Percentiles rank a stretch among this genome's conserved stretches.
Conservation (phyloP, 257 asterid genomes). For the Parsonsia alboflavescens region DNA sequence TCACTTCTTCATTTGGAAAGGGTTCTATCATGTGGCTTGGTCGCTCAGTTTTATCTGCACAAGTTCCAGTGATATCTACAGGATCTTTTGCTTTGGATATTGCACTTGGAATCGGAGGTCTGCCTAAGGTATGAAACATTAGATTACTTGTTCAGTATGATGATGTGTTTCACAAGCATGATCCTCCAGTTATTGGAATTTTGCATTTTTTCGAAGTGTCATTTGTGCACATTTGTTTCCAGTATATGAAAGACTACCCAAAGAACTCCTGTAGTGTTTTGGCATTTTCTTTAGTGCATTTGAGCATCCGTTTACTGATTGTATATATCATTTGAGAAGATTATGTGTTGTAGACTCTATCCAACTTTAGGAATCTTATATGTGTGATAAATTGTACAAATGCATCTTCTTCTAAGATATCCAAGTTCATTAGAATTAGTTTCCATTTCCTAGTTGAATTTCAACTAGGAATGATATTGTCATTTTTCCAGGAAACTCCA, state of each 20-base stretch:
- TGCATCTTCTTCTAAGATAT: not conserved
- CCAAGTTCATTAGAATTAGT: not conserved
- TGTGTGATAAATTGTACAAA: no score
- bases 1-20: constrained; percentile 72
- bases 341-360: not conserved
- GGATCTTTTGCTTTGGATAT: constrained; percentile 84
- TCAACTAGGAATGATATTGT: not conserved
- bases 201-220: not conserved
- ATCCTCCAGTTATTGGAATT: no score
- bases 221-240: not conserved
- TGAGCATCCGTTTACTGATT: not conserved
- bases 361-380: not conserved
- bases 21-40: constrained; percentile 99
- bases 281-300: not conserved
- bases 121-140: constrained; percentile 62
- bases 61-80: constrained; percentile 83
- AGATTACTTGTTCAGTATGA: constrained; percentile 1
- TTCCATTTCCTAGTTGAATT: not conserved
- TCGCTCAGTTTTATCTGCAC: constrained; percentile 44
- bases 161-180: not conserved
- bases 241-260: not conserved
- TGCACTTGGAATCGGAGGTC: constrained; percentile 88
- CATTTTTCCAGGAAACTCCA: not conserved
- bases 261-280: not conserved
- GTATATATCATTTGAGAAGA: not conserved